Base-by-base conservation (phyloP, 345 rosid species). In the Alliaria petiolata region DNA sequence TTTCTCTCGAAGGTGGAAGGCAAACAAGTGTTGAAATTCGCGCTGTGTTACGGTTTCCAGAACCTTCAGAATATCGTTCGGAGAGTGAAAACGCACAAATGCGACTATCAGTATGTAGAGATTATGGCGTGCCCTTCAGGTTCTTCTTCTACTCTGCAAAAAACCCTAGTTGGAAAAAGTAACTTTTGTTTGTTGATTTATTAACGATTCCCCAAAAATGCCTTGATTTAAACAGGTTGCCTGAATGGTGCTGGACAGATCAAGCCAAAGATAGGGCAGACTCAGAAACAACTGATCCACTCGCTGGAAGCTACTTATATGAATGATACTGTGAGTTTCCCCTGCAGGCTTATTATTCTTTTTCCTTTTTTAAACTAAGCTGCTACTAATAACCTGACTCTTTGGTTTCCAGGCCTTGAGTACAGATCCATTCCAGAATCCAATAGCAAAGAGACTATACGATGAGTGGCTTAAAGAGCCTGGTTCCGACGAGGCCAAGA, bases 61-160 rank as follows among this genome's bases (percentile, higher is more conserved):
- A 95, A 95, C 78, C 83, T 95, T 77, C 99, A 95, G 81, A 95
- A 95, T 45, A 69, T 95, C 13, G 97, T 95, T 19, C 80, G 97
- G 70, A 95, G 83, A 80, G 78, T 95, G 36, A 92, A 92, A 81
- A 88, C 73, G 38, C 57, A 26, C 49, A 91, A 81, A 75, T 92
- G 98, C 63, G 98, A 92, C 68, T 95, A 88, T 78, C 92, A 95
- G 30, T 95, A 81, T 69, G 97, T 95, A 72, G 98, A 95, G 88
- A 87, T 95, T 72, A 95, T 92, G 99, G 99, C 98, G 14, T 95
- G 98, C 57, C 99, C 99, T 74, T 77, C 99, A 82, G 99, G 98
- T 91, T 71, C 9, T 16, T 31, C 15, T 46, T 61, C 57, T 75
- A 40, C 70, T 47, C 38, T 1, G 22, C 7, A 30, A 46, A 30